Percentiles rank a stretch among this genome's conserved stretches.
Evolutionary conservation across 345 rosid species (phyloP).

Genomic region (Eucalyptus polybractea): DNA sequence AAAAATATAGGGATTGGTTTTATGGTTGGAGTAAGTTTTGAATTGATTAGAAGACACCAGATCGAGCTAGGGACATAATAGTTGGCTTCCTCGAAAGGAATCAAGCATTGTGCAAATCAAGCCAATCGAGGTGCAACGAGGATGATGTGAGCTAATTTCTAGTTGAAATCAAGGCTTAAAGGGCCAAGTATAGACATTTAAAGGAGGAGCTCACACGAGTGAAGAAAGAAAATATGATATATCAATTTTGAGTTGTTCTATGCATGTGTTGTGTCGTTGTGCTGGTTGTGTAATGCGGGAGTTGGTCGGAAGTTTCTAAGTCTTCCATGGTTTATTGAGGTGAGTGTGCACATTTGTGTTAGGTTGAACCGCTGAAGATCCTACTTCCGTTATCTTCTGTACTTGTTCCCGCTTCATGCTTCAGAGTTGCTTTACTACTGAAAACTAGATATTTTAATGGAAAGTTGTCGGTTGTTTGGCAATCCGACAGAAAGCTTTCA

Average conservation of each 20-base stretch:
- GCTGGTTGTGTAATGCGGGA: background rate
- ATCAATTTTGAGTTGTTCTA: too few relatives aligned
- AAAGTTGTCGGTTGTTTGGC: background rate
- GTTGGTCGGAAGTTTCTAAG: too few relatives aligned
- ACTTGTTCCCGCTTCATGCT: background rate
- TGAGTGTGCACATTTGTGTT: background rate
- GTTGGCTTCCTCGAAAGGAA: background rate
- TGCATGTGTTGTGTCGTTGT: accelerated
- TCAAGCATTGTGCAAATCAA: background rate
- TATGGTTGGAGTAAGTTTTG: too few relatives aligned
- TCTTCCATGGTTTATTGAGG: too few relatives aligned
- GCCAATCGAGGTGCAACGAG: accelerated
- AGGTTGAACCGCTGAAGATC: too few relatives aligned
- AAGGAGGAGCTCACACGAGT: background rate
- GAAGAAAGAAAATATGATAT: background rate
- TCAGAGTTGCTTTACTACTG: background rate
- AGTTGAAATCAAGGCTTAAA: background rate
- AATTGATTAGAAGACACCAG: too few relatives aligned
- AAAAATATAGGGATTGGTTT: too few relatives aligned
- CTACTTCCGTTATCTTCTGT: background rate
- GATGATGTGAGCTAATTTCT: accelerated
- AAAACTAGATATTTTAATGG: background rate
- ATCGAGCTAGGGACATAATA: background rate
- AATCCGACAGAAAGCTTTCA: too few relatives aligned
- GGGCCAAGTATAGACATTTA: background rate